These are phyloP conservation scores for Paspalum vaginatum DNA, from an alignment of 176 grass and related monocot genomes.

Conservation along the genomic window DNA sequence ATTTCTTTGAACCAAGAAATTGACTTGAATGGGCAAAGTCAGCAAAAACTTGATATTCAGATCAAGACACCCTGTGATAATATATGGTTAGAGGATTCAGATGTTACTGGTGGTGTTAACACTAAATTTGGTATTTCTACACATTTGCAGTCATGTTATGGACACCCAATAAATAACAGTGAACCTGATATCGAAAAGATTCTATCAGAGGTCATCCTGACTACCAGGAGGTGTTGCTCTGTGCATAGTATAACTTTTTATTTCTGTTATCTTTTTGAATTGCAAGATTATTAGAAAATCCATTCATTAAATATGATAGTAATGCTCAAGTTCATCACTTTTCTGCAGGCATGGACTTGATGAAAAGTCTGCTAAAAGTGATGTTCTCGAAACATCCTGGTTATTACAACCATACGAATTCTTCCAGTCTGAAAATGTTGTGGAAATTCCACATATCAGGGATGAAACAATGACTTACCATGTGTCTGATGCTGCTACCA, in stretches of 20 bases:
- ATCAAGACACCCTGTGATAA: slow-evolving; percentile 1
- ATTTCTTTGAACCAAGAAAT: slow-evolving; percentile 16
- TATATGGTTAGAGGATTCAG: slow-evolving; percentile 6
- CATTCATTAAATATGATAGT: background rate
- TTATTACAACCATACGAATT: slow-evolving; percentile 35
- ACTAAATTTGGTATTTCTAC: slow-evolving; percentile 33
- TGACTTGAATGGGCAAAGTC: slow-evolving; percentile 8
- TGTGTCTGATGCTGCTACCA: slow-evolving; percentile 6
- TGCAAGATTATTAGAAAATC: background rate
- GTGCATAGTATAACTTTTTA: background rate
- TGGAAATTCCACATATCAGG: slow-evolving; percentile 24
- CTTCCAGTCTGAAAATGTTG: slow-evolving; percentile 28
- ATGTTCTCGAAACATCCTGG: slow-evolving; percentile 12
- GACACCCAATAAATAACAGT: slow-evolving; percentile 19
- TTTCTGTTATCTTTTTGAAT: background rate
- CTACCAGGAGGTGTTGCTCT: slow-evolving; percentile 50
- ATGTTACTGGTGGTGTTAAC: slow-evolving; percentile 20
- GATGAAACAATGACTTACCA: slow-evolving; percentile 24
- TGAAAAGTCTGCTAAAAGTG: slow-evolving; percentile 38
- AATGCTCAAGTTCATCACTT: background rate
- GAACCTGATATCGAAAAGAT: slow-evolving; percentile 46
- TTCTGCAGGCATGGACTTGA: slow-evolving; percentile 49
- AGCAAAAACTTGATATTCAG: slow-evolving; percentile 28
- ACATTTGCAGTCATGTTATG: slow-evolving; percentile 15
- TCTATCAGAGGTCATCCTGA: slow-evolving; percentile 51